phyloP scores from a whole-genome alignment of 331 rosid species.

The Erythrophleum ivorense region DNA sequence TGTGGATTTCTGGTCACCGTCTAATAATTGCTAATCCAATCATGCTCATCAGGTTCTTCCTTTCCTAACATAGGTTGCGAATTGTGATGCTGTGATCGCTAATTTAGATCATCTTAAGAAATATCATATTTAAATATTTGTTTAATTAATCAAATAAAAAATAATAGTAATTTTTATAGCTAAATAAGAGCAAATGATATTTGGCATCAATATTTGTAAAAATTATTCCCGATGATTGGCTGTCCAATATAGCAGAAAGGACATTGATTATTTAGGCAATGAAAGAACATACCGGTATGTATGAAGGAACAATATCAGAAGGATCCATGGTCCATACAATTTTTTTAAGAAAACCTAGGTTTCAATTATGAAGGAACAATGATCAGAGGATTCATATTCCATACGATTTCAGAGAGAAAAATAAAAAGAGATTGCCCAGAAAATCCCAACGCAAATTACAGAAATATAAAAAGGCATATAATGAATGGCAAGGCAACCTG shows the following conservation, averaged over 20 bases:
- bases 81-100: neutral
- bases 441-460: neutral
- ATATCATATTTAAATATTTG: neutral
- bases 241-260: neutral
- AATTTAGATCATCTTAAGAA: neutral
- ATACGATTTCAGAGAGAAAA: neutral
- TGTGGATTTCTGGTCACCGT: neutral
- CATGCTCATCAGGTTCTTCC: neutral
- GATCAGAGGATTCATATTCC: neutral
- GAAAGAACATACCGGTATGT: neutral
- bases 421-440: no score
- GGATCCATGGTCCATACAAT: no score
- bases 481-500: no score
- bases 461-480: neutral
- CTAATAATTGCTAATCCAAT: conserved; percentile 15
- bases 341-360: neutral
- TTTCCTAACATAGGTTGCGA: neutral
- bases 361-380: neutral
- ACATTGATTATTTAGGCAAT: neutral
- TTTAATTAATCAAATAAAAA: neutral
- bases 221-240: neutral
- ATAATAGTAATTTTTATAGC: neutral
- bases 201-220: neutral
- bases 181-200: neutral
- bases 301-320: neutral